Evolutionary conservation across 371 early-diverging fungal species (phyloP).

Genomic region (Mucor irregularis): DNA sequence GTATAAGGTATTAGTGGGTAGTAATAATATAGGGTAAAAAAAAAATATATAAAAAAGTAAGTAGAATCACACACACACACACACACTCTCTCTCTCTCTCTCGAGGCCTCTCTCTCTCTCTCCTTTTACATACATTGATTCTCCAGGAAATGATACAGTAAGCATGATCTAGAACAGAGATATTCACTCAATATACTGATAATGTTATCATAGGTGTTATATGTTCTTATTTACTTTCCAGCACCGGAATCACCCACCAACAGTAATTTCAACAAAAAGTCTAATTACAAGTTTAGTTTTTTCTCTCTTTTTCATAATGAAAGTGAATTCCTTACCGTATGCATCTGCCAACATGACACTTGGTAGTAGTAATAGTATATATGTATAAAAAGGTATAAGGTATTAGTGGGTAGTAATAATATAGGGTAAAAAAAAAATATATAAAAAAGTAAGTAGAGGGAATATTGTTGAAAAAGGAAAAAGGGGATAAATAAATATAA

Average conservation of each 20-base stretch:
- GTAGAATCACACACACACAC: not conserved
- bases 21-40: not conserved
- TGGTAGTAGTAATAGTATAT: not conserved
- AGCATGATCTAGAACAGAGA: slow-evolving; percentile 55
- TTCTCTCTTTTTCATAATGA: not conserved
- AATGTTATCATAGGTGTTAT: not conserved
- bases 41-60: not conserved
- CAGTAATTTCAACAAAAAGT: slow-evolving; percentile 61
- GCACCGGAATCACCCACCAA: slow-evolving; percentile 67
- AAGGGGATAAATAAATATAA: too few species aligned
- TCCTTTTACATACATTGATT: slow-evolving; percentile 54
- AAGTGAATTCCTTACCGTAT: slow-evolving; percentile 35
- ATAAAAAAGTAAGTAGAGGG: not conserved
- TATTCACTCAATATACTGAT: not conserved
- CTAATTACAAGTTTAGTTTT: slow-evolving; percentile 21
- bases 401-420: not conserved
- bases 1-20: not conserved
- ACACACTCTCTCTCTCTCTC: not conserved
- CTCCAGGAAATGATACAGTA: slow-evolving; percentile 67
- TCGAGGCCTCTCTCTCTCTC: not conserved
- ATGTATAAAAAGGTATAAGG: not conserved
- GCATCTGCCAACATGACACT: slow-evolving; percentile 48
- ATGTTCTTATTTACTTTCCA: slow-evolving; percentile 70
- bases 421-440: not conserved
- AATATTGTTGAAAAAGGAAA: too few species aligned